Base-by-base conservation (phyloP, 2,329 filamentous ascomycete species). In the Apiospora arundinis region DNA sequence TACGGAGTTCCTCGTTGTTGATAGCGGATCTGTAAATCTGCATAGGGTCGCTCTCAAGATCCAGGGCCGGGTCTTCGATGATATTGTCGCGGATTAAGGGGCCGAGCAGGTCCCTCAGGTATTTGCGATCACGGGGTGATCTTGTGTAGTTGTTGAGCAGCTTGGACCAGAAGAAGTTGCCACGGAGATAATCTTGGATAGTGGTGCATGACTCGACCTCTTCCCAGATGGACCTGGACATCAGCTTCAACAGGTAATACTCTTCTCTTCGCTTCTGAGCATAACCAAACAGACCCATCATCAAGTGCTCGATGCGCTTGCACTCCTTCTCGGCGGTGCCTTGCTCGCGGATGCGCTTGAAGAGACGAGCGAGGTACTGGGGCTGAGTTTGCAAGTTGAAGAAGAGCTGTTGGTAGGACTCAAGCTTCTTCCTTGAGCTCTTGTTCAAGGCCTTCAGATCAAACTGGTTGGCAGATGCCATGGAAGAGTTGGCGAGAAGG, bases 401-500 rank as follows among this genome's bases (percentile, higher is more conserved):
- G 85, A 99, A 99, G 18, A 99, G 89, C 79, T 98, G 95, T 81
- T 99, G 97, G 80, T 99, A 99, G 32, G 94, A 94, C 77, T 98
- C 95, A 0, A 99, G 89, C 86, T 98, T 99, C 83, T 93, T 94
- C 74, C 96, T 89, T 1, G 96, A 98, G 77, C 93, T 94, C 84
- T 98, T 98, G 86, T 99, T 99, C 76, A 99, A 87, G 0, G 97
- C 96, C 82, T 98, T 98, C 67, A 99, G 89, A 79, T 99, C 96
- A 78, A 97, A 97, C 9, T 96, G 95, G 80, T 98, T 97, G 73
- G 93, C 91, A 1, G 94, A 97, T 1, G 92, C 90, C 73, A 97
- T 95, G 68, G 95, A 91, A n/a, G 91, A 92, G 82, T 96, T 98
- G 71, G 93, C 93, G 67, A 99, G 86, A 42, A 98, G 88, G 72